phyloP scores from a whole-genome alignment of 2,329 filamentous ascomycete species.

The Apiospora sp. region DNA sequence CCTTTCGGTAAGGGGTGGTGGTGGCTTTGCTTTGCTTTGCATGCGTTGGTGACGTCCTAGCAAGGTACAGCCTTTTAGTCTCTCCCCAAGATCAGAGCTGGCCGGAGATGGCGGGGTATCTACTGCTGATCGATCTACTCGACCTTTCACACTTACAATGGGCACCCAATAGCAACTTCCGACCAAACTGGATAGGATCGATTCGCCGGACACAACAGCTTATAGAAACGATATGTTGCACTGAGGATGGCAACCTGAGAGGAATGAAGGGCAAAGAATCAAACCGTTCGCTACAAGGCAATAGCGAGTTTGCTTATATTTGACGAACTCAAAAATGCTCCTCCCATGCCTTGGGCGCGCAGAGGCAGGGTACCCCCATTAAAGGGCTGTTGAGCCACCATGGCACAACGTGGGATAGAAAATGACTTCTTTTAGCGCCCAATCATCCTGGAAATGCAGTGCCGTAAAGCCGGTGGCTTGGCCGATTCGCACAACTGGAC shows the following conservation, averaged over 20 bases:
- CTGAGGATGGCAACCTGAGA: not conserved
- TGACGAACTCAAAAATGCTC: slow-evolving; percentile 14
- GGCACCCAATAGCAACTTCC: not conserved
- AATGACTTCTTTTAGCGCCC: slow-evolving; percentile 15
- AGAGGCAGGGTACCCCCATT: not conserved
- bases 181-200: not conserved
- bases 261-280: not conserved
- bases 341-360: not conserved
- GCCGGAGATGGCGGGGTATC: slow-evolving; percentile 12
- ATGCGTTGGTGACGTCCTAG: slow-evolving; percentile 14
- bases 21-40: slow-evolving; percentile 3
- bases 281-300: not conserved
- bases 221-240: not conserved
- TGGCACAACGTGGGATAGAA: slow-evolving; percentile 12
- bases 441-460: slow-evolving; percentile 5
- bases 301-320: slow-evolving; percentile 6
- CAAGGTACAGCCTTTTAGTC: slow-evolving; percentile 15
- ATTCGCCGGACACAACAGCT: not conserved
- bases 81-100: slow-evolving; percentile 19
- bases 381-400: slow-evolving; percentile 1
- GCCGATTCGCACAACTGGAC: not conserved
- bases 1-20: slow-evolving; percentile 5
- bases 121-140: slow-evolving; percentile 4
- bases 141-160: not conserved
- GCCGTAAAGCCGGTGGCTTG: slow-evolving; percentile 13